A percentile compares a stretch with the other conserved stretches of the same genome.
These are phyloP conservation scores for Fusarium paranaense DNA, from an alignment of 2,329 filamentous ascomycete species.

Conservation along the genomic window DNA sequence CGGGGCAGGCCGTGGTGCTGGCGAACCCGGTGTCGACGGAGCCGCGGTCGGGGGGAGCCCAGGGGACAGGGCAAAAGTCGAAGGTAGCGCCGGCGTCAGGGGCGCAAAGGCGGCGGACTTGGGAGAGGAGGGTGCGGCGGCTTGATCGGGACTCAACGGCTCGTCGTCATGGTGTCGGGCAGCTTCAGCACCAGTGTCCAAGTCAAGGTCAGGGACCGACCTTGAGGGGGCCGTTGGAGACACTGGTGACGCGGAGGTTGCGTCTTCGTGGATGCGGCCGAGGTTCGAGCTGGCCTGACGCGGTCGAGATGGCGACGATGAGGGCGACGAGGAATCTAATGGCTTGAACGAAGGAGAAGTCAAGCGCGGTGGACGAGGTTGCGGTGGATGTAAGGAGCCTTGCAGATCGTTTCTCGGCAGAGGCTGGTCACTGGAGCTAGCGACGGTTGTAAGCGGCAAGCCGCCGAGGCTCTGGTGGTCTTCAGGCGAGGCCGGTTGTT, in stretches of 20 bases:
- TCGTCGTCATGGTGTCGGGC: conserved; percentile 43
- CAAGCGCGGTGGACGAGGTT: conserved; percentile 35
- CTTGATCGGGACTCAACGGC: conserved; percentile 43
- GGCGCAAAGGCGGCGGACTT: conserved; percentile 26
- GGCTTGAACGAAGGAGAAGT: conserved; percentile 34
- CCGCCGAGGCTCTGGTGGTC: conserved; percentile 38
- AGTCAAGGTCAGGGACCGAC: conserved; percentile 34
- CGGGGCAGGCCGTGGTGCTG: conserved; percentile 32
- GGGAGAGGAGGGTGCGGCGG: conserved; percentile 33
- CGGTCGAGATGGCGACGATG: conserved; percentile 34
- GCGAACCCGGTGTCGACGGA: conserved; percentile 26
- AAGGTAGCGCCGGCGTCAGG: conserved; percentile 35
- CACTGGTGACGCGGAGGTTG: conserved; percentile 19
- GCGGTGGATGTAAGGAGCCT: conserved; percentile 35
- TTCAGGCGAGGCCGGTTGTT: conserved; percentile 36
- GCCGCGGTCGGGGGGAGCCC: conserved; percentile 34
- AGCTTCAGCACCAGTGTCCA: conserved; percentile 33
- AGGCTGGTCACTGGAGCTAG: conserved; percentile 41
- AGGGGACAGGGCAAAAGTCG: conserved; percentile 56
- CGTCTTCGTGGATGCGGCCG: conserved; percentile 43
- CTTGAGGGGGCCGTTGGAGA: conserved; percentile 26
- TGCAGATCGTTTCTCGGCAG: conserved; percentile 37
- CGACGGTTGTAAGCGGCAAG: conserved; percentile 36
- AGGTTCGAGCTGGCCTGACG: conserved; percentile 41
- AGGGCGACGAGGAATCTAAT: conserved; percentile 30